Conservation (phyloP, 805 yeast species). For the Nakazawaea ernobii region DNA sequence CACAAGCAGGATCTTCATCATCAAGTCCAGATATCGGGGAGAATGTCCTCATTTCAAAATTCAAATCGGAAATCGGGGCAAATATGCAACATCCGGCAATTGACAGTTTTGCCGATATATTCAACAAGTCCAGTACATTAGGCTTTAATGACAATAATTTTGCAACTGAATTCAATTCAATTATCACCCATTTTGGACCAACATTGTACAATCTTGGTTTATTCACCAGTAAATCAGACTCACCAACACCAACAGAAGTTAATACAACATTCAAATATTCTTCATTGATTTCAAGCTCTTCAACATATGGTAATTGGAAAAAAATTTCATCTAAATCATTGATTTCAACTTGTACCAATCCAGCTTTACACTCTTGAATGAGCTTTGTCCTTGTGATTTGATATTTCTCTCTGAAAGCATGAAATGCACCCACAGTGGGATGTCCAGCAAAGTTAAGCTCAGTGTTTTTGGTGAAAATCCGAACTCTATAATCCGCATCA, state of each 20-base stretch:
- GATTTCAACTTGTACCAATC: slow-evolving; percentile 31
- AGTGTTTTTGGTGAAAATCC: slow-evolving; percentile 40
- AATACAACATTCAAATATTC: too few species aligned
- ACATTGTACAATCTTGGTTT: slow-evolving; percentile 28
- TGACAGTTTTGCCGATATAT: slow-evolving; percentile 5
- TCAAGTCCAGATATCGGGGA: slow-evolving; percentile 27
- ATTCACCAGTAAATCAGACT: slow-evolving; percentile 7
- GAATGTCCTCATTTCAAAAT: slow-evolving; percentile 38
- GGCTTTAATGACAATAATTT: slow-evolving; percentile 28
- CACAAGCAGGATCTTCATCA: slow-evolving; percentile 52
- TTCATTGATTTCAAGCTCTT: too few species aligned
- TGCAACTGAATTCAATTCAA: slow-evolving; percentile 25
- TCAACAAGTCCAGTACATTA: slow-evolving; percentile 20
- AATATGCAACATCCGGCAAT: slow-evolving; percentile 33
- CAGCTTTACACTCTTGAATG: slow-evolving; percentile 41
- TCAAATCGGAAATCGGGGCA: slow-evolving; percentile 26
- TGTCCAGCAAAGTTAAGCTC: slow-evolving; percentile 64
- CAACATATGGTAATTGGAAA: slow-evolving; percentile 22
- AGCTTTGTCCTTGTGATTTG: slow-evolving; percentile 24
- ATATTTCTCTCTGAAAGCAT: slow-evolving; percentile 37
- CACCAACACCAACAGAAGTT: neutral
- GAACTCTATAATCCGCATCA: slow-evolving; percentile 38
- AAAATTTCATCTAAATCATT: slow-evolving; percentile 17
- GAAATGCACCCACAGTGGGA: slow-evolving; percentile 51
- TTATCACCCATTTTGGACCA: slow-evolving; percentile 43